Evolutionary conservation across 2,329 filamentous ascomycete species (phyloP).

Genomic region (Colletotrichum karsti): DNA sequence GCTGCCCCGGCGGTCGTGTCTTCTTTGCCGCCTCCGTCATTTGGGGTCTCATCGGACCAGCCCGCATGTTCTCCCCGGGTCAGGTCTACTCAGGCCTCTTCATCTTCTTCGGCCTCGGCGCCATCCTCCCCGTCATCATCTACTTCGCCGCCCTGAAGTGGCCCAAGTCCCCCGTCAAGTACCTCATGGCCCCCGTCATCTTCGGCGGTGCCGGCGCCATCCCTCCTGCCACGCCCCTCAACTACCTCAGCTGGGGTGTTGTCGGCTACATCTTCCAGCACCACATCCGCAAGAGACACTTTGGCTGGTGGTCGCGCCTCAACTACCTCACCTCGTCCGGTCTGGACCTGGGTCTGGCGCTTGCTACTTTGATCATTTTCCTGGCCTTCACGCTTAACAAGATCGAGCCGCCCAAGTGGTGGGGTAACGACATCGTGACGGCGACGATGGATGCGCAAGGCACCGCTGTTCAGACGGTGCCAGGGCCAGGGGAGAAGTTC

Average conservation of each 20-base stretch:
- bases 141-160: constrained; percentile 58
- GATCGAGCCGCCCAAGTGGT: constrained; percentile 73
- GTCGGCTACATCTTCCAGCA: constrained; percentile 78
- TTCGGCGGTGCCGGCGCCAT: constrained; percentile 68
- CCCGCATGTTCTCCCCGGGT: constrained; percentile 69
- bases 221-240: constrained; percentile 75
- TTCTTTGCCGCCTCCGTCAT: constrained; percentile 75
- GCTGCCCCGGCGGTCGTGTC: constrained; percentile 69
- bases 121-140: constrained; percentile 59
- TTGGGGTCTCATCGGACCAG: constrained; percentile 72
- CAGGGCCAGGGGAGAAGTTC: constrained; percentile 66
- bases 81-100: constrained; percentile 70
- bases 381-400: constrained; percentile 72
- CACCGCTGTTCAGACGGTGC: constrained; percentile 63
- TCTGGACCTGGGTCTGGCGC: constrained; percentile 73
- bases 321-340: constrained; percentile 78
- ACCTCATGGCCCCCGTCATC: constrained; percentile 69
- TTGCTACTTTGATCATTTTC: constrained; percentile 75
- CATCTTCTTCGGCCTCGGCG: constrained; percentile 66
- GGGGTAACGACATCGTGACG: constrained; percentile 69
- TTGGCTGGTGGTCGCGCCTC: constrained; percentile 77
- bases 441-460: constrained; percentile 70
- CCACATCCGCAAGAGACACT: constrained; percentile 69
- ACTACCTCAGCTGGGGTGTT: constrained; percentile 78
- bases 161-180: constrained; percentile 58